Evolutionary conservation across 2,329 filamentous ascomycete species (phyloP), one percentile per base, ranked within the genome.

Genomic region (Neurospora sp.): DNA sequence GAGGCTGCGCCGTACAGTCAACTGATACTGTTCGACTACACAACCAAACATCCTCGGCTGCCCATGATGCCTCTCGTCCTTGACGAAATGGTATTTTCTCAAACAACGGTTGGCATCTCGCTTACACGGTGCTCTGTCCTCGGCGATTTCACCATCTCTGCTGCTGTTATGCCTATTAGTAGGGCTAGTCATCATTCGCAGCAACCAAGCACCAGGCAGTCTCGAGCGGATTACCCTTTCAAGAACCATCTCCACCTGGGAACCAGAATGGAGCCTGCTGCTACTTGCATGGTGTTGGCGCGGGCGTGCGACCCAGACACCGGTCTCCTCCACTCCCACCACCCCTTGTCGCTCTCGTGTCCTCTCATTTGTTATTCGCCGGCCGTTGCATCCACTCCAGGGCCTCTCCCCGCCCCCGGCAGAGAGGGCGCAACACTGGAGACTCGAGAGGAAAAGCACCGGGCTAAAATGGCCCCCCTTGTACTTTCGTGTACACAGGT

Each of bases 321-420:
- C 69, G 28, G 28, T 33, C 57, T 66, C 41, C 38, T 33, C 67
- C 70, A 37, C 65, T 71, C 38, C 66, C 68, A 39, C 40, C 69
- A 57, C 66, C 43, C 67, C 28, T 57, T 41, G 19, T 62, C 37
- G 37, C 40, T 46, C 68, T 67, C 52, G 52, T 33, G 52, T 70
- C 72, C 70, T 68, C 68, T 72, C 73, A 70, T 66, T 71, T 73
- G 73, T 62, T 71, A 71, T 70, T 72, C 71, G 69, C 52, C 70
- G 71, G 73, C 70, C 71, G 71, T 75, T 74, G 71, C 73, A 74
- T 71, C 52, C 73, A 70, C 70, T 74, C 72, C 68, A 73, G 72
- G 69, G 67, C 70, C 67, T 65, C 70, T 62, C 70, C 70, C 71
- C 71, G 67, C 68, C 73, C 72, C 70, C 69, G 69, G 68, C 67